Evolutionary conservation across 2,329 filamentous ascomycete genomes (phyloP), one percentile per base, ranked within the genome.

Genomic region (Arthrobotrys sphaeroides): DNA sequence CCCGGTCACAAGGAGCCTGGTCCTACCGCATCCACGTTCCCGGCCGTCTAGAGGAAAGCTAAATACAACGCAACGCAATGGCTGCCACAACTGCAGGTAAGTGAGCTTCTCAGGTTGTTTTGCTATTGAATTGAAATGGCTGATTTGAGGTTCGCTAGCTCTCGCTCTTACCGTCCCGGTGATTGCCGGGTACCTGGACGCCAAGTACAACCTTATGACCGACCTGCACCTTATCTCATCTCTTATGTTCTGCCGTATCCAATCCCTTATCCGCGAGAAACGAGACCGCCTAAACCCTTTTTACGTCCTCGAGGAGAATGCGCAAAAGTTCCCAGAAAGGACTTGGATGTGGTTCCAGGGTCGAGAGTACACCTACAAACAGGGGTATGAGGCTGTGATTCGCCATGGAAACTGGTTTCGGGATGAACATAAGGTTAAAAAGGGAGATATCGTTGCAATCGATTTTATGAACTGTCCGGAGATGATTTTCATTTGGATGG

Each of bases 381-480:
- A 95, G 79, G 85, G 87, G 1, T 95, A 96, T 82, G 87, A 92
- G 64, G 86, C 83, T 6, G 87, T 87, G 0, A 84, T 96, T 43
- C 89, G 89, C 73, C 92, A 94, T 80, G 92, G 91, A 26, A 85
- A 87, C 62, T 96, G 91, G 90, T 83, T 96, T 64, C 89, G 89
- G 81, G 85, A 86, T 1, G 85, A 83, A 7, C 86, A 90, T 61
- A 85, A 85, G 28, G 85, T 96, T 51, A 86, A 89, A 78, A 87
- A 88, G 24, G 88, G 87, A 47, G 91, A 96, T 61, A 88, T 96
- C 33, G 90, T 96, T 16, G 92, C 91, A 6, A 86, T 96, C 78
- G 87, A 95, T 81, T 91, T 92, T 78, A 90, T 91, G 82, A 97
- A 96, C 81, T 91, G 89, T 42, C 89, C 92, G n/a, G 86, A 87